Evolutionary conservation across 441 rosid species (phyloP).

Genomic region (Geranium incanum): DNA sequence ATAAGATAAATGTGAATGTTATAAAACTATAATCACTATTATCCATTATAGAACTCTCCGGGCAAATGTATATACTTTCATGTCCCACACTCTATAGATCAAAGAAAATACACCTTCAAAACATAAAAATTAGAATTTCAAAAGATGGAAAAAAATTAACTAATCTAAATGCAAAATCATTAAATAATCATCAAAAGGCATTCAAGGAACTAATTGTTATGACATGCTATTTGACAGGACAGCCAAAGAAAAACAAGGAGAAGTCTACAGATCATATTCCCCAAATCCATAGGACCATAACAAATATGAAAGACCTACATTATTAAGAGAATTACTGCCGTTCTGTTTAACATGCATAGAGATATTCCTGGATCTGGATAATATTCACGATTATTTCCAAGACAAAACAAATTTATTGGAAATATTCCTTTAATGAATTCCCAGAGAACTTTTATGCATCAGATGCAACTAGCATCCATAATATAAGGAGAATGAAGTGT

Average conservation of each 20-base stretch:
- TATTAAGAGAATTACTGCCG: neutral
- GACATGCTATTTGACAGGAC: neutral
- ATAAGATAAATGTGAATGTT: conserved; percentile 14
- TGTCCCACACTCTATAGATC: neutral
- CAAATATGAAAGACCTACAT: neutral
- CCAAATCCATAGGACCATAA: neutral
- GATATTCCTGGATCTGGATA: neutral
- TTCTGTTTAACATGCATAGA: neutral
- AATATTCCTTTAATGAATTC: neutral
- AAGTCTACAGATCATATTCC: neutral
- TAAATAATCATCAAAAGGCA: neutral
- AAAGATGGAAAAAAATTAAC: neutral
- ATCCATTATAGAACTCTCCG: conserved; percentile 11
- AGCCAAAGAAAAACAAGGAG: neutral
- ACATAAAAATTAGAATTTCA: neutral
- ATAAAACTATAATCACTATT: neutral
- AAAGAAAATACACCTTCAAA: neutral
- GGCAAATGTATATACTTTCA: conserved; percentile 6
- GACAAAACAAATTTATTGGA: neutral
- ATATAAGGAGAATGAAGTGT: neutral
- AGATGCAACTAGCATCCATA: neutral
- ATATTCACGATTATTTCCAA: neutral
- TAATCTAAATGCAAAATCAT: neutral
- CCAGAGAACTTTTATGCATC: neutral
- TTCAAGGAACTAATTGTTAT: neutral